A percentile compares a stretch with the other conserved stretches of the same genome.
Conservation (phyloP, 2,329 filamentous ascomycete genomes). For the Exophiala oligosperma region DNA sequence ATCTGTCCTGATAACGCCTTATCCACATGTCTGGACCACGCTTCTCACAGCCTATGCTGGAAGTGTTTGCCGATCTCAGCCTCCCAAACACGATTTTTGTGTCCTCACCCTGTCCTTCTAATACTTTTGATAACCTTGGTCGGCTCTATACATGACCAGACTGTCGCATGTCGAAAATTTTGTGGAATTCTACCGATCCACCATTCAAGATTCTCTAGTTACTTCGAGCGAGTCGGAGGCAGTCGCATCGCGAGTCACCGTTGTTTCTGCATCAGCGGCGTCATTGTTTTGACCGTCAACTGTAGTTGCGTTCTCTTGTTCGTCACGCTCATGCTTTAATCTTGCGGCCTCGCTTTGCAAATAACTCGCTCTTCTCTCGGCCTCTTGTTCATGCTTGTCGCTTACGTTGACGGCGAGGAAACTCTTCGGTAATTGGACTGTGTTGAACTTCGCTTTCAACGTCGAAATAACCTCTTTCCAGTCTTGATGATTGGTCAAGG, state of each 20-base stretch:
- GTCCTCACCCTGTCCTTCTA: too few relatives aligned
- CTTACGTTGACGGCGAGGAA: conserved; percentile 54
- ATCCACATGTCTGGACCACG: too few relatives aligned
- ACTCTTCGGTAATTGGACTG: conserved; percentile 59
- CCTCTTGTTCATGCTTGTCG: conserved; percentile 45
- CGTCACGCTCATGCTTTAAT: conserved; percentile 3
- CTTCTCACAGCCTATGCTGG: too few relatives aligned
- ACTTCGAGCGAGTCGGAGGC: background rate
- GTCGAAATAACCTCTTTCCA: conserved; percentile 99
- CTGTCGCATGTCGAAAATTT: background rate
- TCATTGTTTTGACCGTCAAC: background rate
- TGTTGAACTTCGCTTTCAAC: conserved; percentile 89
- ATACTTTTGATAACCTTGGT: too few relatives aligned
- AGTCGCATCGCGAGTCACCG: background rate
- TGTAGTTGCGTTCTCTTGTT: background rate
- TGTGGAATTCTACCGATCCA: background rate
- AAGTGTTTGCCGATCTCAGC: too few relatives aligned
- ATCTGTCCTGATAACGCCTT: too few relatives aligned
- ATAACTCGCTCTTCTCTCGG: conserved; percentile 20
- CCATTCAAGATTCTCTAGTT: background rate
- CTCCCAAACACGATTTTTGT: too few relatives aligned
- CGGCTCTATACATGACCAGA: background rate
- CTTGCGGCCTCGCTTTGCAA: conserved; percentile 22
- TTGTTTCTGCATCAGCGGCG: background rate
- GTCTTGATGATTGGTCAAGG: conserved; percentile 84